Conservation (phyloP, 768 basidiomycete genomes). For the Leucosporidium yakuticum region DNA sequence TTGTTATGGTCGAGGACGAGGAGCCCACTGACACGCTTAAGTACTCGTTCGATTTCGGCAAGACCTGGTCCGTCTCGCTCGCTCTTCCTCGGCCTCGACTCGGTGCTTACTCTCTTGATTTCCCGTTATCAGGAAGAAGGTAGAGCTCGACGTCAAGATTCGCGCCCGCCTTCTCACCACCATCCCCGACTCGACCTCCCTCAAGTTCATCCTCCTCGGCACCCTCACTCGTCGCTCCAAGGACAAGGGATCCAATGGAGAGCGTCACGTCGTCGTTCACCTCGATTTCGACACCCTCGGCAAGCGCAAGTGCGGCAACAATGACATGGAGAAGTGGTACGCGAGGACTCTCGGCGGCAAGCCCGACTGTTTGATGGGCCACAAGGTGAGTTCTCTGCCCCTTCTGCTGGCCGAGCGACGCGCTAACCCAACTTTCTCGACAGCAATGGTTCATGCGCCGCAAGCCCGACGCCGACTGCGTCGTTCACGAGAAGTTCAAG, state of each 20-base stretch:
- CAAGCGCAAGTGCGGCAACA: conserved; percentile 59
- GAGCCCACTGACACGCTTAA: conserved; percentile 59
- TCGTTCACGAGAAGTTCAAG: conserved; percentile 78
- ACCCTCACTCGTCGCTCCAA: conserved; percentile 60
- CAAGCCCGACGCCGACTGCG: conserved; percentile 76
- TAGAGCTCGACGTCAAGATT: conserved; percentile 63
- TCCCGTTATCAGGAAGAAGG: conserved; percentile 58
- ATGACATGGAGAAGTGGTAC: conserved; percentile 84
- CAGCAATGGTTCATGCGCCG: conserved; percentile 92
- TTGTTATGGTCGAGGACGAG: conserved; percentile 79
- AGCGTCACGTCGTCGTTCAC: conserved; percentile 64
- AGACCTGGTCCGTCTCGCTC: conserved; percentile 60
- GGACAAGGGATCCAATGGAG: conserved; percentile 44
- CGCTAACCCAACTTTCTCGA: neutral
- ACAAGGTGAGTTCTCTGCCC: conserved; percentile 56
- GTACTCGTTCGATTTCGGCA: conserved; percentile 78
- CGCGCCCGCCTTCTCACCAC: conserved; percentile 75
- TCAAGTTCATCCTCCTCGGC: conserved; percentile 87
- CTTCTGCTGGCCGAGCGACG: too few species aligned
- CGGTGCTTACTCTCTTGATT: neutral
- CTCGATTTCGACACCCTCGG: conserved; percentile 74
- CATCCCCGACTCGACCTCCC: conserved; percentile 89
- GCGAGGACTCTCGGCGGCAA: conserved; percentile 55
- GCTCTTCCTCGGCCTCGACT: neutral
- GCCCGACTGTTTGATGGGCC: conserved; percentile 82